Evolutionary conservation across 2,329 filamentous ascomycete genomes (phyloP), one percentile per base, ranked within the genome.

Genomic region (Penicillium sp.): DNA sequence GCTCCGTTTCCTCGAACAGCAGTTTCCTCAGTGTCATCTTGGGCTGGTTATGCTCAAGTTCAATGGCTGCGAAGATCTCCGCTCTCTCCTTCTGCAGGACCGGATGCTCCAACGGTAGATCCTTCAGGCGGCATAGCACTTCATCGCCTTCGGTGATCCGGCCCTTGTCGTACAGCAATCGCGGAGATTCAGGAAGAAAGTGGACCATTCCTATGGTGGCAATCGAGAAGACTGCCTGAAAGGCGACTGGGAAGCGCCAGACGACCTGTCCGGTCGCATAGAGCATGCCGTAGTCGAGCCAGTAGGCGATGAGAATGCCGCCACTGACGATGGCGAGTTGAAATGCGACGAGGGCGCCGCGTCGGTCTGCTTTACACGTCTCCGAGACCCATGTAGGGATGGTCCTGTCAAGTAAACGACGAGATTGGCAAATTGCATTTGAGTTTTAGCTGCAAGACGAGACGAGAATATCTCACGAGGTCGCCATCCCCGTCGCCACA

Each of bases 171-270:
- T 41, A 45, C 31, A 54, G 41, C 49, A 42, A 52, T 2, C 52
- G 52, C 39, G 52, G 52, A 4, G 52, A 54, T 25, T 54, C 52
- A 4, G 52, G 52, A 3, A 54, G 40, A n/a, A 38, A 38, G 6
- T n/a, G 15, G 18, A 35, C 33, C 20, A 39, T 18, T n/a, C 9
- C 24, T 12, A 48, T 37, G 12, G 40, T 37, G 9, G 25, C n/a
- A 15, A 48, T 25, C 3, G 37, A 37, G 28, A 48, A 42, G 18
- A 48, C n/a, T 9, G 33, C 33, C 13, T 41, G 39, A 28, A 41
- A 41, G 9, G 23, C 39, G 39, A 41, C 27, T 13, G 39, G 39
- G 15, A 41, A 41, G 8, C 39, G 24, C 44, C 44, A 28, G 13
- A 32, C 31, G 13, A 32, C 31, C 31, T 32, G 24, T 31, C 33